Base-by-base conservation (phyloP, 23 red algal species). In the Gracilaria domingensis region DNA sequence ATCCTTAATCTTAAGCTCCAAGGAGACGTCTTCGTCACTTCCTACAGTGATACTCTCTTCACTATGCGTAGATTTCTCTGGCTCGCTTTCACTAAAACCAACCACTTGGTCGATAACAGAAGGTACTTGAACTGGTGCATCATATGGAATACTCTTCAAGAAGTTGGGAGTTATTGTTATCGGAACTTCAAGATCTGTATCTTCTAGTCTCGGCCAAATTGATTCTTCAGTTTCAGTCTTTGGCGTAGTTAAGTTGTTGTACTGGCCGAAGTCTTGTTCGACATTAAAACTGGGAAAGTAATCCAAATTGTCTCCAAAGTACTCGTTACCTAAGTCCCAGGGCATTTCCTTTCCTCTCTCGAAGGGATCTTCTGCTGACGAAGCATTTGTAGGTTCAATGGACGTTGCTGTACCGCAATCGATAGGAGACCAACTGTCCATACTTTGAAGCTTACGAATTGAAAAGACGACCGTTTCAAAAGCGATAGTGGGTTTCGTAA, bases 1-100 rank as follows among this genome's bases (percentile, higher is more conserved):
- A 26, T 75, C 69, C 69, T 75, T 75, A 45, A 75, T 44, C 69
- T 75, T 75, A 21, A 45, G 35, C 16, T 75, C 69, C 8, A 75
- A 36, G 9, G 60, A 29, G 18, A 75, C 14, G n/a, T 44, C 69
- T 75, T 75, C 66, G 14, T 71, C 69, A 32, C 26, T 65, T 65
- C 60, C 26, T 2, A 32, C 12, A 21, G 26, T 32, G 60, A 32
- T 12, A 65, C 24, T 65, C 24, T 65, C 60, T 33, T 65, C 60
- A 65, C n/a, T 28, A 32, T 6, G 26, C 24, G 23, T 65, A 30
- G 26, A 65, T 33, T 26, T 12, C 8, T 32, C 60, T 30, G 24
- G 9, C 2, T 65, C 25, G 12, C 8, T 21, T 28, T 8, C 3
- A 30, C 12, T 65, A 6, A 16, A 11, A 24, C 20, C 20, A 20